These are phyloP conservation scores for Avicennia marina DNA, from an alignment of 257 asterid species.

Conservation along the genomic window DNA sequence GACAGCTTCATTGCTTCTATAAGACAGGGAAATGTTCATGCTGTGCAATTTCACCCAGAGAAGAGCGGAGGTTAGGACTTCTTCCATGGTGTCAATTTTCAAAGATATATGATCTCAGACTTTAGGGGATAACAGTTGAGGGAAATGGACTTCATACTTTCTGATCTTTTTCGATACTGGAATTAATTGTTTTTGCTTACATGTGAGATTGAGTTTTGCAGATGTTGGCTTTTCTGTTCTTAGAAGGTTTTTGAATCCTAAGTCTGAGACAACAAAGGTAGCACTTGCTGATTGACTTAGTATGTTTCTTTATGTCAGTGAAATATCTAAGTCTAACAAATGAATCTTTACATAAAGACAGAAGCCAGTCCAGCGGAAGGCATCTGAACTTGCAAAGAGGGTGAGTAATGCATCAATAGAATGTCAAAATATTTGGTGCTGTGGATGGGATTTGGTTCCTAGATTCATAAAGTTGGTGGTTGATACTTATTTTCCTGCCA, in stretches of 20 bases:
- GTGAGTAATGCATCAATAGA: constrained; percentile 40
- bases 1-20: constrained; percentile 76
- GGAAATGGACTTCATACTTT: too few species aligned
- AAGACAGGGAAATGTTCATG: constrained; percentile 84
- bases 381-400: constrained; percentile 89
- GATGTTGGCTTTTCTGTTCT: constrained; percentile 89
- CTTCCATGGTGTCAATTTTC: neutral
- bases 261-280: constrained; percentile 58
- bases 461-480: too few species aligned
- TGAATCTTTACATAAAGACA: constrained; percentile 59
- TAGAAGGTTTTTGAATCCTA: constrained; percentile 72
- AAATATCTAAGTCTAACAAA: constrained; percentile 36
- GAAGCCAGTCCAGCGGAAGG: constrained; percentile 65
- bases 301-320: constrained; percentile 13
- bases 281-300: constrained; percentile 10
- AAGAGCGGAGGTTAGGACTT: constrained; percentile 81
- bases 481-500: too few species aligned
- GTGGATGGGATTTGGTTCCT: neutral
- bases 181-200: constrained; percentile 2
- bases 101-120: too few species aligned
- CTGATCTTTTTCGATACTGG: neutral
- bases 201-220: constrained; percentile 32
- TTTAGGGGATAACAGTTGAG: too few species aligned
- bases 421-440: neutral
- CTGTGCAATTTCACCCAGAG: constrained; percentile 99